Percentiles rank a stretch among this genome's conserved stretches.
phyloP scores from a whole-genome alignment of 192 early-diverging fungal species.

The Neocallimastix lanati region DNA sequence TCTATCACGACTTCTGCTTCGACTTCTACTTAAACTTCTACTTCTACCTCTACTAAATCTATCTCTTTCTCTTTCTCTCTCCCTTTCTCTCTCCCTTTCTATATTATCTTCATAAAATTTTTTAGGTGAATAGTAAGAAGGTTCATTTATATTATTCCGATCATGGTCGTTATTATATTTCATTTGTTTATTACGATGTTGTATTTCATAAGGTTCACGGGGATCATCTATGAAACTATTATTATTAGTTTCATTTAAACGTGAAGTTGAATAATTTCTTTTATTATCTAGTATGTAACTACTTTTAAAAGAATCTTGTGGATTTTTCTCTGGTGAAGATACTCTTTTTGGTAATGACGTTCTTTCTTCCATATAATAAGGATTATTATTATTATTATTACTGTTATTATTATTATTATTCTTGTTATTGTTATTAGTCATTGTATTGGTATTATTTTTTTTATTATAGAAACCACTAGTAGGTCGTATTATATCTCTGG shows the following conservation, averaged over 20 bases:
- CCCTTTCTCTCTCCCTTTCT: too few species aligned
- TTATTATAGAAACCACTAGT: too few species aligned
- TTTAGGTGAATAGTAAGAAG: neutral
- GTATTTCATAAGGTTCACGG: neutral
- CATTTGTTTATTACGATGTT: neutral
- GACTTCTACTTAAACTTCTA: too few species aligned
- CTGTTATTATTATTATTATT: too few species aligned
- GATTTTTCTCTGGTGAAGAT: neutral
- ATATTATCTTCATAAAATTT: neutral
- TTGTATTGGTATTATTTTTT: too few species aligned
- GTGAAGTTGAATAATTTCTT: neutral
- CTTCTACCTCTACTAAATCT: neutral
- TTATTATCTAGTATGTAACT: neutral
- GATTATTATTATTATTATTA: too few species aligned
- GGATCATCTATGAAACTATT: too few species aligned
- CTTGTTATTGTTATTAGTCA: too few species aligned
- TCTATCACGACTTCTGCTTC: neutral
- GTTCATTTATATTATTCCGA: neutral
- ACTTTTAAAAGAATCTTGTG: neutral
- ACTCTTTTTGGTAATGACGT: neutral
- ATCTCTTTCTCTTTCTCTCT: neutral
- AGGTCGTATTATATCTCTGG: too few species aligned
- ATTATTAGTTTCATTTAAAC: neutral
- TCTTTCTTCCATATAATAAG: too few species aligned
- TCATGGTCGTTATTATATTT: neutral